These are phyloP conservation scores for Collybia sordida DNA, from an alignment of 768 basidiomycete species.

Conservation along the genomic window DNA sequence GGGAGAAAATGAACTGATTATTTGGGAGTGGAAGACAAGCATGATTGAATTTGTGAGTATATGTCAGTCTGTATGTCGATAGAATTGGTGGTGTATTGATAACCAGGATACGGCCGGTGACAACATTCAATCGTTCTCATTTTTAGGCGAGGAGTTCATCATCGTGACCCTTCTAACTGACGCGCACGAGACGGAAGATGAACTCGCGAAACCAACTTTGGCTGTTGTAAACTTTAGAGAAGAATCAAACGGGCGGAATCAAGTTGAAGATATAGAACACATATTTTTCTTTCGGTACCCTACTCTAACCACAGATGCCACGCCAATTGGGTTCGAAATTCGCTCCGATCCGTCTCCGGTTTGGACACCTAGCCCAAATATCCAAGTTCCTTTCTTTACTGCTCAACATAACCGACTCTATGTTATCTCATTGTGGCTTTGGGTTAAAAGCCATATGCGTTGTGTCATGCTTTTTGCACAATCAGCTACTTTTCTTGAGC, in stretches of 20 bases:
- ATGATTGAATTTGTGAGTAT: conserved; percentile 45
- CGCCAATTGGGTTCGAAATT: conserved; percentile 35
- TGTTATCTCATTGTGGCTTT: conserved; percentile 44
- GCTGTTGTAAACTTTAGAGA: conserved; percentile 41
- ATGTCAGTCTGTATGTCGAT: conserved; percentile 1
- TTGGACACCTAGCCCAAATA: conserved; percentile 35
- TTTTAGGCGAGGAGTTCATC: conserved; percentile 40
- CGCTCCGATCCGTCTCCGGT: conserved; percentile 55
- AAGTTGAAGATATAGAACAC: conserved; percentile 28
- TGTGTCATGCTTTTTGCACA: conserved; percentile 44
- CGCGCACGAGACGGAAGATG: conserved; percentile 4
- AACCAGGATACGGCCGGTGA: conserved; percentile 24
- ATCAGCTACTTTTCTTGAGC: conserved; percentile 34
- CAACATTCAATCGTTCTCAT: conserved; percentile 38
- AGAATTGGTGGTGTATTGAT: not conserved
- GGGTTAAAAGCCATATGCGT: conserved; percentile 21
- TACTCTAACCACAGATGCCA: conserved; percentile 22
- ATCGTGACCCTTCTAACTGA: conserved; percentile 30
- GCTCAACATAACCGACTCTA: conserved; percentile 42
- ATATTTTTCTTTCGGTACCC: conserved; percentile 44
- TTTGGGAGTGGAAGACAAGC: conserved; percentile 73
- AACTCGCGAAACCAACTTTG: conserved; percentile 24
- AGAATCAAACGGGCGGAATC: conserved; percentile 24
- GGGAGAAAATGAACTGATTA: conserved; percentile 43
- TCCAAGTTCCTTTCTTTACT: conserved; percentile 45